A percentile compares a stretch with the other conserved stretches of the same genome.
phyloP scores from a whole-genome alignment of 805 yeast species.

The Schwanniomyces occidentalis region DNA sequence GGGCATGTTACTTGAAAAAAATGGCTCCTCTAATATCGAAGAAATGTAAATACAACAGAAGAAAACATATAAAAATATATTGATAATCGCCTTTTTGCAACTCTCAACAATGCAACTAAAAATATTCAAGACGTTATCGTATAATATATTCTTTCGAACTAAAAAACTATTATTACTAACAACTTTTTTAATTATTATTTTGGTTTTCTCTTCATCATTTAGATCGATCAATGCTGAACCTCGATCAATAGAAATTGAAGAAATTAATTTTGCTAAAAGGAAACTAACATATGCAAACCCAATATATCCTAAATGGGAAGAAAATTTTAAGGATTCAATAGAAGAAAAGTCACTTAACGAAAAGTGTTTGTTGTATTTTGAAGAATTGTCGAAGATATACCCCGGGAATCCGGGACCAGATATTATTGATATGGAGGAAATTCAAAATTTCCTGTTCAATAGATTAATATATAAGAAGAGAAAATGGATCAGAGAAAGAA shows the following conservation, averaged over 20 bases:
- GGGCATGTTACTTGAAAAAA: not conserved
- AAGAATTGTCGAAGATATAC: constrained; percentile 8
- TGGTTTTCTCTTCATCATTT: not conserved
- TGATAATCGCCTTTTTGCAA: not conserved
- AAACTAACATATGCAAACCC: constrained; percentile 16
- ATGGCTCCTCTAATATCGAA: not conserved
- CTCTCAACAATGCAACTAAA: not conserved
- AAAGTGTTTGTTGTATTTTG: constrained; percentile 18
- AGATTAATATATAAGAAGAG: constrained; percentile 23
- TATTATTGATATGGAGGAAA: constrained; percentile 10
- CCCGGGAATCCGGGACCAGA: constrained; percentile 7
- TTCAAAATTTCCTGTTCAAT: constrained; percentile 13
- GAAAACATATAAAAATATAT: not conserved
- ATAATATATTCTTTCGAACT: constrained; percentile 5
- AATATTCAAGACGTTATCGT: not conserved
- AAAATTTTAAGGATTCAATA: not conserved
- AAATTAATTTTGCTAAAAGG: constrained; percentile 9
- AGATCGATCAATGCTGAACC: not conserved
- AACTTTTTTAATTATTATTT: not conserved
- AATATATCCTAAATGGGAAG: constrained; percentile 14
- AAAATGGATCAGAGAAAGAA: constrained; percentile 25
- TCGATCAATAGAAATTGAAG: not conserved
- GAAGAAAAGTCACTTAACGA: constrained; percentile 1
- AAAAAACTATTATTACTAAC: not conserved
- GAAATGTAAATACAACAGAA: not conserved